Evolutionary conservation across 345 rosid species (phyloP).

Genomic region (Carallia brachiata): DNA sequence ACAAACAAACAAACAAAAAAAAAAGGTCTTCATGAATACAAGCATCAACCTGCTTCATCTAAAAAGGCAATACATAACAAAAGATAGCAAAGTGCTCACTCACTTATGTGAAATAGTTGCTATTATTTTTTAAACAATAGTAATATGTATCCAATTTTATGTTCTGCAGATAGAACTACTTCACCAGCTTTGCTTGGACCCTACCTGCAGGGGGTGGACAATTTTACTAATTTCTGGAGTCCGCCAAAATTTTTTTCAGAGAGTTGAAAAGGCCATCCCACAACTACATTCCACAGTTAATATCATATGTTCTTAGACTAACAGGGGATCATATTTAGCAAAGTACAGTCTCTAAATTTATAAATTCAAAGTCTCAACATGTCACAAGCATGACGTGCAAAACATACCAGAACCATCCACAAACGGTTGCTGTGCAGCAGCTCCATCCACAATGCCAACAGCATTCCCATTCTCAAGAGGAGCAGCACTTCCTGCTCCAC

Average conservation of each 20-base stretch:
- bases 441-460: slow-evolving; percentile 36
- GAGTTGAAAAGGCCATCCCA: background rate
- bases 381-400: background rate
- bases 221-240: background rate
- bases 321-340: background rate
- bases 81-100: background rate
- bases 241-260: background rate
- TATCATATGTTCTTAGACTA: background rate
- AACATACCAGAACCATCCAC: slow-evolving; percentile 63
- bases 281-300: background rate
- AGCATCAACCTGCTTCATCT: background rate
- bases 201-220: too few species aligned
- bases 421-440: slow-evolving; percentile 37
- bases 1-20: slow-evolving; percentile 24
- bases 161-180: background rate
- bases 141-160: background rate
- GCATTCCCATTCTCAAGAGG: slow-evolving; percentile 63
- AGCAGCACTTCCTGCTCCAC: slow-evolving; percentile 29
- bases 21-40: background rate
- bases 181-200: too few species aligned
- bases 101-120: background rate
- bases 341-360: background rate
- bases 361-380: background rate
- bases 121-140: background rate
- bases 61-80: too few species aligned